A percentile compares a stretch with the other conserved stretches of the same genome.
These are phyloP conservation scores for Gillenia trifoliata DNA, from an alignment of 306 rosid genomes.

Conservation along the genomic window DNA sequence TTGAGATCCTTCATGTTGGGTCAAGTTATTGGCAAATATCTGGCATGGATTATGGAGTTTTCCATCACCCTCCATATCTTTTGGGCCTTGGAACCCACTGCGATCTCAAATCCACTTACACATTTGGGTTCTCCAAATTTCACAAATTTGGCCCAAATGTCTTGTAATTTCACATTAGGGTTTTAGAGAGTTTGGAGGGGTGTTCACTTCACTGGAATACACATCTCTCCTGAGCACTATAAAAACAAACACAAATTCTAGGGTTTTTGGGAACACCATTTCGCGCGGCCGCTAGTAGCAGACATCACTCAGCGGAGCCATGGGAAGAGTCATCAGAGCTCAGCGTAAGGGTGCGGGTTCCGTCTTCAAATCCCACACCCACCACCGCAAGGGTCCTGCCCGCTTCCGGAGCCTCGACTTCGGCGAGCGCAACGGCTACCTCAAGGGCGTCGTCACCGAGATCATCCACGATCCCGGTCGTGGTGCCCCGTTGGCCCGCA, in stretches of 20 bases:
- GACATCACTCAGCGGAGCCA: background rate
- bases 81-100: background rate
- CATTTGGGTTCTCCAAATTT: too few species aligned
- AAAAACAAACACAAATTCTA: too few species aligned
- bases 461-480: conserved; percentile 23
- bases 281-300: background rate
- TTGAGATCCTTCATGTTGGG: too few species aligned
- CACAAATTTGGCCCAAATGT: background rate
- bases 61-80: too few species aligned
- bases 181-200: background rate
- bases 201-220: too few species aligned
- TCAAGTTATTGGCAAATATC: too few species aligned
- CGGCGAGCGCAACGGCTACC: conserved; percentile 23
- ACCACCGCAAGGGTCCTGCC: conserved; percentile 21
- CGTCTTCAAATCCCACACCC: conserved; percentile 18
- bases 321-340: conserved; percentile 19
- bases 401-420: conserved; percentile 15
- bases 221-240: too few species aligned
- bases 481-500: conserved; percentile 8
- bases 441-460: conserved; percentile 23
- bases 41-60: too few species aligned
- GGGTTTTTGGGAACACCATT: background rate
- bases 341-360: conserved; percentile 24
- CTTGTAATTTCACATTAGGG: background rate
- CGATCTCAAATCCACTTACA: background rate